Conservation (phyloP, 805 yeast species). For the Sungouiella thailandica region DNA sequence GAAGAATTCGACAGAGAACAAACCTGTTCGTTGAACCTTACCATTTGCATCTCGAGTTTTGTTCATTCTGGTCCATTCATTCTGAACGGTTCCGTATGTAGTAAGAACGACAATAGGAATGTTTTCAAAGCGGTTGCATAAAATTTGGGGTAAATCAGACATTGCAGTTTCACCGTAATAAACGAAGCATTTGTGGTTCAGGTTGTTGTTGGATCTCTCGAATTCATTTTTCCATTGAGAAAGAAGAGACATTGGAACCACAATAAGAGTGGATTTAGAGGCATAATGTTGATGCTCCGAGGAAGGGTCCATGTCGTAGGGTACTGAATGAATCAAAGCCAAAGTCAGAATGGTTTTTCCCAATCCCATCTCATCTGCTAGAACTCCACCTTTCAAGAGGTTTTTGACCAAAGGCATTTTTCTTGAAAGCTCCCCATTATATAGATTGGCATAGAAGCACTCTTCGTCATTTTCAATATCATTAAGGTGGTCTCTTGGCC, state of each 20-base stretch:
- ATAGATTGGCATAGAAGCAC: slow-evolving; percentile 69
- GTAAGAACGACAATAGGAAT: slow-evolving; percentile 74
- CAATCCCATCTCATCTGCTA: slow-evolving; percentile 96
- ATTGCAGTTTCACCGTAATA: slow-evolving; percentile 70
- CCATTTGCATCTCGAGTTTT: slow-evolving; percentile 25
- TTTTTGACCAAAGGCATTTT: slow-evolving; percentile 62
- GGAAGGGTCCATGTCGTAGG: slow-evolving; percentile 38
- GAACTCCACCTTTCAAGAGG: slow-evolving; percentile 71
- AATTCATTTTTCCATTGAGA: slow-evolving; percentile 90
- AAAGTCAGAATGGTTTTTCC: slow-evolving; percentile 88
- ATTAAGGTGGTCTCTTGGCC: slow-evolving; percentile 56
- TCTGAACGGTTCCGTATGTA: slow-evolving; percentile 81
- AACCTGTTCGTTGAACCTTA: slow-evolving; percentile 39
- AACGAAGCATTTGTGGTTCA: slow-evolving; percentile 45
- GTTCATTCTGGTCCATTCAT: slow-evolving; percentile 57
- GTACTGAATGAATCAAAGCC: slow-evolving; percentile 64
- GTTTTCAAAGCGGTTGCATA: slow-evolving; percentile 35
- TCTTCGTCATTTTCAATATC: slow-evolving; percentile 7
- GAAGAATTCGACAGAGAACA: slow-evolving; percentile 69
- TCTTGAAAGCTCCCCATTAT: slow-evolving; percentile 72
- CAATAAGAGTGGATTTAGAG: slow-evolving; percentile 63
- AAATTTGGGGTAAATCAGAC: slow-evolving; percentile 42
- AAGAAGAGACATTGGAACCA: slow-evolving; percentile 88
- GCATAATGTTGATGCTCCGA: no score
- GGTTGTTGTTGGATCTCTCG: slow-evolving; percentile 46